Percentiles rank a stretch among this genome's conserved stretches.
These are phyloP conservation scores for Candida frijolesensis DNA, from an alignment of 1,139 yeast species.

Conservation along the genomic window DNA sequence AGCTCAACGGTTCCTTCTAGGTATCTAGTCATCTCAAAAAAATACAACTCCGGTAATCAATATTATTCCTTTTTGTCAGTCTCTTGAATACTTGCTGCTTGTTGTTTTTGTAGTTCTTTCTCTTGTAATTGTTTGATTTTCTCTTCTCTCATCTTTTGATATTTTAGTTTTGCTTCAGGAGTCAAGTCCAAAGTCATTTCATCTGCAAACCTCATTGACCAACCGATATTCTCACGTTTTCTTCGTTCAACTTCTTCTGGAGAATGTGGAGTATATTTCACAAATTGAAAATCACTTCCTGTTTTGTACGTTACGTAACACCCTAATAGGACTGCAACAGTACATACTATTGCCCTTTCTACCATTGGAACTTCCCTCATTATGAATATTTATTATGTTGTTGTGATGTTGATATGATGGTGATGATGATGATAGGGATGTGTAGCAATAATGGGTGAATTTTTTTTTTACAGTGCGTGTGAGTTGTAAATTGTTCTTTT, in stretches of 20 bases:
- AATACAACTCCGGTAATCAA: too few relatives aligned
- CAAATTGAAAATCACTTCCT: constrained; percentile 44
- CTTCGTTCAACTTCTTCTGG: constrained; percentile 45
- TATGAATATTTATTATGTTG: neutral
- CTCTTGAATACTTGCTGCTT: neutral
- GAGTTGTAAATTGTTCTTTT: neutral
- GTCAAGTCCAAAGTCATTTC: constrained; percentile 44
- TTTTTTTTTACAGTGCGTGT: neutral
- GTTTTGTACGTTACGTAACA: constrained; percentile 21
- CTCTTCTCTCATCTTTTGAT: constrained; percentile 26
- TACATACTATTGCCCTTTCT: constrained; percentile 39
- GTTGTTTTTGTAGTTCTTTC: constrained; percentile 4
- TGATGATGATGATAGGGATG: neutral
- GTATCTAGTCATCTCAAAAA: neutral
- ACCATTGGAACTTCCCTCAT: constrained; percentile 33
- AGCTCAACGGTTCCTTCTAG: too few relatives aligned
- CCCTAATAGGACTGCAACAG: constrained; percentile 29
- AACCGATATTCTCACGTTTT: constrained; percentile 33
- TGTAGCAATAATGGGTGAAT: too few relatives aligned
- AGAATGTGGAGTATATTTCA: constrained; percentile 42
- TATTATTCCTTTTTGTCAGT: too few relatives aligned
- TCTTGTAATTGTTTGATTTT: constrained; percentile 13
- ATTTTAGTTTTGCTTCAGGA: constrained; percentile 45
- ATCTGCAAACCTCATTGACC: constrained; percentile 35
- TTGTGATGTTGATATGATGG: neutral